A percentile compares a stretch with the other conserved stretches of the same genome.
phyloP scores from a whole-genome alignment of 2,329 filamentous ascomycete genomes.

The Colletotrichum eremochloae region DNA sequence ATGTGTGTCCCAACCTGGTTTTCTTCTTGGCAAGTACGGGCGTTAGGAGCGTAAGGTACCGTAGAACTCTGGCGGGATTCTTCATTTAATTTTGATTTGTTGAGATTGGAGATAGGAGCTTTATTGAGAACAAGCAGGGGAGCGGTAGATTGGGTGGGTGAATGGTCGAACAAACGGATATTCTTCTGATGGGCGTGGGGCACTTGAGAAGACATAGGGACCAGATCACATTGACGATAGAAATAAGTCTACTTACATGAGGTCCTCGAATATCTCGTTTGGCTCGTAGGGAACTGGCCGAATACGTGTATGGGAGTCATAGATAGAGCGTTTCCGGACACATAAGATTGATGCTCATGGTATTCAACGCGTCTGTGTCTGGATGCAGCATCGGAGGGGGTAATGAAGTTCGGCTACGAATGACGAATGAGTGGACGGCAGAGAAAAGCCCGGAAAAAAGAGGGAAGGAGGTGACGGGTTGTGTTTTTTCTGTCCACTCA shows the following conservation, averaged over 20 bases:
- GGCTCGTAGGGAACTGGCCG: background rate
- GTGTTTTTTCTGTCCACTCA: background rate
- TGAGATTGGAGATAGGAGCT: slow-evolving; percentile 21
- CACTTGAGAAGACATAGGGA: background rate
- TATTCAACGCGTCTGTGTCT: background rate
- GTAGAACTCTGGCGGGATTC: slow-evolving; percentile 9
- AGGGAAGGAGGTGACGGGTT: background rate
- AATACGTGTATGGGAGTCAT: background rate
- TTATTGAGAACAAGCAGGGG: background rate
- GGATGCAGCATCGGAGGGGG: background rate
- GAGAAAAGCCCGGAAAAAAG: background rate
- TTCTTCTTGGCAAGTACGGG: background rate
- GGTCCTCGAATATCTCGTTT: too few relatives aligned
- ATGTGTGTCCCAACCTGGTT: background rate
- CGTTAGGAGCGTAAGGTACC: slow-evolving; percentile 9
- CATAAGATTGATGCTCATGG: background rate
- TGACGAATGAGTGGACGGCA: background rate
- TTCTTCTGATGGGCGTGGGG: background rate
- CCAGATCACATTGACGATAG: background rate
- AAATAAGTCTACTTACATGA: background rate
- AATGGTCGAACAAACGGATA: background rate
- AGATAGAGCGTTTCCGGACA: background rate
- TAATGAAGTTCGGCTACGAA: background rate
- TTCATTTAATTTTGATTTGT: slow-evolving; percentile 3
- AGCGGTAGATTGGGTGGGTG: background rate